Base-by-base conservation (phyloP, 2,329 filamentous ascomycete genomes). In the Macrophomina tecta region DNA sequence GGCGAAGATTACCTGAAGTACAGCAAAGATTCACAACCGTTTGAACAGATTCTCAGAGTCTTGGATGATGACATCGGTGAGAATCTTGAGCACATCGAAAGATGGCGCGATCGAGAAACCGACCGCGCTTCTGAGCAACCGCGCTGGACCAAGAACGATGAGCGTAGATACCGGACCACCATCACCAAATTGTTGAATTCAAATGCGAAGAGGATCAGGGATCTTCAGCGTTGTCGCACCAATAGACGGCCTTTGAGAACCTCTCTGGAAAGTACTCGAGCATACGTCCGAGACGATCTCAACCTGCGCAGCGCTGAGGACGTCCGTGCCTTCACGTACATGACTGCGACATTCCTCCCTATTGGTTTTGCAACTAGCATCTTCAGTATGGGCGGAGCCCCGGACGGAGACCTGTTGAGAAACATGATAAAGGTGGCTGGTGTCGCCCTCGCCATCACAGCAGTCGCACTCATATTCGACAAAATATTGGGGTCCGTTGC, bases 261-360 rank as follows among this genome's bases (percentile, higher is more conserved):
- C 4, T 68, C 65, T 8, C 69, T 74, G 3, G 66, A 60, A 4
- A 68, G 63, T 36, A 67, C 62, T 4, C 66, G 70, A n/a, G 69
- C 69, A 36, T 68, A 69, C 1, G 69, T 70, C 28, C 62, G 70
- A 14, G 64, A 69, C 18, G 70, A 72, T 16, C 66, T 71, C 9
- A 69, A 63, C 36, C 68, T 70, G n/a, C 52, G 48, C 11, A 53
- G 72, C 46, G 69, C 72, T 1, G 70, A 76, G 52, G 74, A 77
- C 52, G 72, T 78, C 49, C 70, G 70, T 0, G 70, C 73, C 45
- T 78, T 79, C 64, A 78, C 77, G 0, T 77, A 77, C 52, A 72
- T 77, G 2, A 79, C 76, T 0, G 73, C 76, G 5, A 71, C 78
- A n/a, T 79, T 78, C 67, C 68, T 78, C 2, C 76, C 76, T 0